phyloP scores from a whole-genome alignment of 2,329 filamentous ascomycete genomes.

The Colletotrichum tropicale region DNA sequence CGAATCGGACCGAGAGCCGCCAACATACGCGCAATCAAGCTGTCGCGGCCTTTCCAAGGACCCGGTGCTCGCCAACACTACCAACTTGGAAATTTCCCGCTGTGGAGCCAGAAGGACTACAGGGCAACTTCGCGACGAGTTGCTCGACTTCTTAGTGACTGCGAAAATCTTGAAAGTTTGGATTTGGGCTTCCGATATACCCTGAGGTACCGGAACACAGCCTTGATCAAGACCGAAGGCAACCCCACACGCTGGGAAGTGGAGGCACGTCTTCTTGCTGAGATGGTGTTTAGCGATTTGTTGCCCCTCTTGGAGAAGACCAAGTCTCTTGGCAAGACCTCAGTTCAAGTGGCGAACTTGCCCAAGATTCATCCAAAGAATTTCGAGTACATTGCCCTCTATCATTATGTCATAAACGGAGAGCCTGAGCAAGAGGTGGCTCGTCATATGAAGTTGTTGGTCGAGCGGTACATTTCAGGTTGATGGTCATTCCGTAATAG shows the following conservation, averaged over 20 bases:
- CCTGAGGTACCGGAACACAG: neutral
- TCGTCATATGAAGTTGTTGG: neutral
- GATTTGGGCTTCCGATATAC: neutral
- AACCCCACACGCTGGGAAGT: neutral
- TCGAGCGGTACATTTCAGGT: neutral
- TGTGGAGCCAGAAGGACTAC: neutral
- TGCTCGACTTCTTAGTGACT: neutral
- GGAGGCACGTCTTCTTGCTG: neutral
- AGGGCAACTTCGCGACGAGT: neutral
- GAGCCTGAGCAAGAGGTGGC: neutral
- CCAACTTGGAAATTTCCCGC: neutral
- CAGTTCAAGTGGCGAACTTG: neutral
- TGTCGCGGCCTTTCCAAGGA: neutral
- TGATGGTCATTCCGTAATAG: neutral
- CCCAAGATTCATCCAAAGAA: neutral
- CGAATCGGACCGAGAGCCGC: neutral
- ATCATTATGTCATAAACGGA: neutral
- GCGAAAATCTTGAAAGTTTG: neutral
- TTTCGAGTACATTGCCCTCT: neutral
- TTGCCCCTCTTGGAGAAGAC: neutral
- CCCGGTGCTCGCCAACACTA: neutral
- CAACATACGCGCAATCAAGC: neutral
- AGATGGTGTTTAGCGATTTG: neutral
- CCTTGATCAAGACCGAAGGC: neutral
- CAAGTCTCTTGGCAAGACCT: neutral